Evolutionary conservation across 257 asterid species (phyloP).

Genomic region (Solanum pimpinellifolium): DNA sequence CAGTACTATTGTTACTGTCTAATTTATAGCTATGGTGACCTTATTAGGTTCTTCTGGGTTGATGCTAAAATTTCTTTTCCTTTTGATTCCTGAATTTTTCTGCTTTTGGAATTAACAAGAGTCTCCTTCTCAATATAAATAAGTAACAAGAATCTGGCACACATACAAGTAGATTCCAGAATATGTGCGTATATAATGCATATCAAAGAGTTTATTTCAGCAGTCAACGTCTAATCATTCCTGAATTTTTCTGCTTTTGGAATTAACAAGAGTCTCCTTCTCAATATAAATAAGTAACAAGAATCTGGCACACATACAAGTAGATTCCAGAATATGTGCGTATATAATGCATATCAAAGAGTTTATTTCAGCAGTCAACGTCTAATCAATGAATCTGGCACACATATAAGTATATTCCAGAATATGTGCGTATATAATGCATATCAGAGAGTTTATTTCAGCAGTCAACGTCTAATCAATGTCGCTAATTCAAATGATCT

Average conservation of each 20-base stretch:
- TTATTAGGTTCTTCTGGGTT: background rate
- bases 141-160: background rate
- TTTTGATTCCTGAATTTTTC: background rate
- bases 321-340: background rate
- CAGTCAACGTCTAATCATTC: background rate
- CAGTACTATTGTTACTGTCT: background rate
- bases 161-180: background rate
- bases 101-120: background rate
- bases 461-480: background rate
- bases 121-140: background rate
- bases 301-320: background rate
- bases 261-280: background rate
- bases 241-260: background rate
- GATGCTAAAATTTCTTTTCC: background rate
- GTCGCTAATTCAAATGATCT: background rate
- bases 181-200: background rate
- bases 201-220: background rate
- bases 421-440: background rate
- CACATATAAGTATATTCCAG: background rate
- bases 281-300: background rate
- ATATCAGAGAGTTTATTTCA: background rate
- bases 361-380: background rate
- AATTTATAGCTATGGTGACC: background rate
- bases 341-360: background rate
- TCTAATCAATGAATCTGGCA: background rate